A percentile compares a stretch with the other conserved stretches of the same genome.
These are phyloP conservation scores for Penicillium pancosmium DNA, from an alignment of 495 filamentous ascomycete genomes.

Conservation along the genomic window DNA sequence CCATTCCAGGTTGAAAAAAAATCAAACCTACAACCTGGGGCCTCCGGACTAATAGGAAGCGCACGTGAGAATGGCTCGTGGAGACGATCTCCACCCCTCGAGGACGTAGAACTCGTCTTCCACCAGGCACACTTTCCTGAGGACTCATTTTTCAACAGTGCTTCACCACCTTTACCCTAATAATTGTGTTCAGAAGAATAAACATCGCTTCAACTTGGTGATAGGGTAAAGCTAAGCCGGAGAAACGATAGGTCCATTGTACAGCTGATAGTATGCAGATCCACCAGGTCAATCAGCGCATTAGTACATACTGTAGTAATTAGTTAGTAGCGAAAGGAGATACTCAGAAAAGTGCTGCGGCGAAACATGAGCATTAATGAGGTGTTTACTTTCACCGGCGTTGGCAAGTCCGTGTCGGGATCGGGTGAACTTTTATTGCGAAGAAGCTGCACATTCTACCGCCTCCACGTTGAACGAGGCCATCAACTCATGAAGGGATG, in stretches of 20 bases:
- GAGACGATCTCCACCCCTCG: no score
- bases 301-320: slow-evolving; percentile 1
- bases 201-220: not conserved
- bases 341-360: not conserved
- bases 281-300: slow-evolving; percentile 1
- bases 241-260: not conserved
- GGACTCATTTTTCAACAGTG: no score
- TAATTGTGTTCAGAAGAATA: not conserved
- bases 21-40: not conserved
- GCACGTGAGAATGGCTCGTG: no score
- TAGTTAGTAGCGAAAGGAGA: not conserved
- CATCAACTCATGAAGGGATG: not conserved
- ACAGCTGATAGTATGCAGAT: not conserved
- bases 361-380: not conserved
- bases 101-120: no score
- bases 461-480: not conserved
- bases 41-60: not conserved
- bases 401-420: no score
- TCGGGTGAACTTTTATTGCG: not conserved
- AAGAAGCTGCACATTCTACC: not conserved
- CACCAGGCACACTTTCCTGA: no score
- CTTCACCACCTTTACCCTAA: not conserved
- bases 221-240: not conserved
- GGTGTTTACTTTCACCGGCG: not conserved
- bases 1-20: not conserved